These are phyloP conservation scores for Medicago arabica DNA, from an alignment of 306 rosid genomes.

Conservation along the genomic window DNA sequence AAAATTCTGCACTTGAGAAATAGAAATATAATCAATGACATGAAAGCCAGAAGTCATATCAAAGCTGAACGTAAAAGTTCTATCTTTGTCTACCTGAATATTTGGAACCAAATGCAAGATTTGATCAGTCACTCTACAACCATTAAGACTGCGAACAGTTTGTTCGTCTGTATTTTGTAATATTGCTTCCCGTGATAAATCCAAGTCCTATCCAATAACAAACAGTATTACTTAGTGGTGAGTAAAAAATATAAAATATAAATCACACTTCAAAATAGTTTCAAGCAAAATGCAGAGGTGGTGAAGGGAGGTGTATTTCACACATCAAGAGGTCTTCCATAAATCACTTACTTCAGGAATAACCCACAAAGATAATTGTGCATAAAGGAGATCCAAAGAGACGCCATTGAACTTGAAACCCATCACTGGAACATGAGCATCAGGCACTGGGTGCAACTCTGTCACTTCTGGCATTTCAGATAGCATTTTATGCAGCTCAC, in stretches of 20 bases:
- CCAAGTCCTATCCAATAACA: conserved; percentile 70
- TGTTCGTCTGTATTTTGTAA: conserved; percentile 89
- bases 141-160: conserved; percentile 94
- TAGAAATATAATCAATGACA: conserved; percentile 42
- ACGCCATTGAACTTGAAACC: conserved; percentile 76
- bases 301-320: conserved; percentile 14
- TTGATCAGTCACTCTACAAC: conserved; percentile 95
- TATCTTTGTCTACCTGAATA: conserved; percentile 67
- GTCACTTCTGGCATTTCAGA: conserved; percentile 90
- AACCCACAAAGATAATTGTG: conserved; percentile 79
- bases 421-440: conserved; percentile 93
- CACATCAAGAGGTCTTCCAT: conserved; percentile 12
- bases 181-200: conserved; percentile 82
- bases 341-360: conserved; percentile 83
- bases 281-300: conserved; percentile 27
- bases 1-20: conserved; percentile 67
- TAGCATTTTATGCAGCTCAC: conserved; percentile 74
- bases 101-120: conserved; percentile 88
- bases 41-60: conserved; percentile 18
- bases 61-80: conserved; percentile 19
- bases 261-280: conserved; percentile 1
- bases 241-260: conserved; percentile 27
- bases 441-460: conserved; percentile 96
- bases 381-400: conserved; percentile 95
- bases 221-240: conserved; percentile 29